Base-by-base conservation (phyloP, 2,329 filamentous ascomycete species). In the Colletotrichum sp. region DNA sequence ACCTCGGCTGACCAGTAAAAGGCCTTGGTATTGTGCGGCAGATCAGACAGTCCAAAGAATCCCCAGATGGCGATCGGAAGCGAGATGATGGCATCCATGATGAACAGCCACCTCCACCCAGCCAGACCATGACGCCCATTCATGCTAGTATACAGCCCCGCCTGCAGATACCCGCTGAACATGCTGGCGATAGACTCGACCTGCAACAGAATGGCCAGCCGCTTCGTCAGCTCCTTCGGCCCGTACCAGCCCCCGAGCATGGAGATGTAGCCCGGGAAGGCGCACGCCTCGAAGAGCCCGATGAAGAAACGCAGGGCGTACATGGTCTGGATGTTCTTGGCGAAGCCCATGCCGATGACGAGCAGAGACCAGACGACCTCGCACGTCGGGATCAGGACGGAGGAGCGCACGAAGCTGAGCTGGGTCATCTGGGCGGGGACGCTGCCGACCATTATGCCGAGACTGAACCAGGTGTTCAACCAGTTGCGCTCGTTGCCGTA, bases 141-240 rank as follows among this genome's bases (percentile, higher is more conserved):
- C 69, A 86, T 79, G 21, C 80, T 79, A 16, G 77, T 79, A 78
- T 91, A 90, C 0, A 88, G 87, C 0, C 87, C 89, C 1, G 89
- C 87, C 81, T 91, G 89, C 0, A 91, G 83, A 73, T 90, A 91
- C 1, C 89, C 90, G n/a, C 88, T 89, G 69, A 91, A 88, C 87
- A 91, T 90, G 21, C 84, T 83, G 1, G 88, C 89, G 1, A 91
- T 83, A 5, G 86, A 88, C 16, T 89, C 88, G 21, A 87, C 88
- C 1, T 89, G 85, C 68, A 87, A 84, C 77, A 88, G 87, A 56
- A 88, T 84, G 69, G 85, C 86, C 1, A 85, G 83, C 8, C 91
- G 86, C 78, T 91, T 91, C 71, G 89, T 91, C 0, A 88, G 85
- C 28, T 75, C 68, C n/a, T 75, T 72, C 8, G 67, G 67, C 76